Conservation (phyloP, 2,329 filamentous ascomycete species). For the Dactylellina leptospora region DNA sequence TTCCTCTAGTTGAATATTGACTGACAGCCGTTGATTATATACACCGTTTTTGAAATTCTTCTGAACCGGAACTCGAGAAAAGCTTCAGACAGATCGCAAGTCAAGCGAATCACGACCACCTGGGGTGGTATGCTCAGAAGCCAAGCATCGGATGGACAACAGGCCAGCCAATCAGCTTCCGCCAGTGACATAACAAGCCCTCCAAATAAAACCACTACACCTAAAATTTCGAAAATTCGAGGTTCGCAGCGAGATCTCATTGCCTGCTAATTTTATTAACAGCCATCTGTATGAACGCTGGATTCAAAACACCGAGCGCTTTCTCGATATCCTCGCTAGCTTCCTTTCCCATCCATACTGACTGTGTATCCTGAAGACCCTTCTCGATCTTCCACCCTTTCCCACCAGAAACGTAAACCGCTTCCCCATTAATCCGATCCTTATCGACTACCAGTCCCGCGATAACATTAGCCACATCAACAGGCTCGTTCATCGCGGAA, state of each 20-base stretch:
- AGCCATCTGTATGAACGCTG: no score
- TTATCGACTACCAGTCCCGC: conserved; percentile 60
- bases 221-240: no score
- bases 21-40: background rate
- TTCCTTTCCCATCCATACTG: conserved; percentile 5
- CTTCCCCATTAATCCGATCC: conserved; percentile 22
- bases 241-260: no score
- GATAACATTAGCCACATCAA: conserved; percentile 62
- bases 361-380: background rate
- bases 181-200: background rate
- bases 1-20: background rate
- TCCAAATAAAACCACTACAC: no score
- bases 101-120: no score
- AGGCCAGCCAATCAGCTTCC: background rate
- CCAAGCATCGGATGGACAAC: background rate
- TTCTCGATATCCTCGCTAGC: conserved; percentile 5
- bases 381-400: conserved; percentile 3
- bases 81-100: no score
- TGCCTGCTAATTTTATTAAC: no score
- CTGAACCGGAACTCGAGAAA: background rate
- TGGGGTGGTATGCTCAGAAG: no score
- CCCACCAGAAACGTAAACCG: conserved; percentile 2
- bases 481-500: conserved; percentile 61
- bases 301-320: background rate
- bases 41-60: background rate